These are phyloP conservation scores for Candida pseudofarinosa DNA, from an alignment of 805 yeast species.

Conservation along the genomic window DNA sequence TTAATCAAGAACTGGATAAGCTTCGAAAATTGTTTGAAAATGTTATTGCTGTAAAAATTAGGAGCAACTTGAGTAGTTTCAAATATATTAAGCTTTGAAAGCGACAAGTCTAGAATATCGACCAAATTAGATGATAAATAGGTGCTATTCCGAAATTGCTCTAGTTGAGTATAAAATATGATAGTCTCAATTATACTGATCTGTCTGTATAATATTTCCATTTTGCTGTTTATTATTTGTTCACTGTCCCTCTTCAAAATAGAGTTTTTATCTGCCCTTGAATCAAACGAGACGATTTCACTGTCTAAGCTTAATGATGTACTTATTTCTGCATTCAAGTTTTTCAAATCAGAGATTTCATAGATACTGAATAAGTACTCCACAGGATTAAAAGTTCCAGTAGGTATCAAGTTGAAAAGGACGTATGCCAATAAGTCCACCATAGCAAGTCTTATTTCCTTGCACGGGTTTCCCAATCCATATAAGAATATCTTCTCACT, in stretches of 20 bases:
- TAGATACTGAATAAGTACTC: slow-evolving; percentile 32
- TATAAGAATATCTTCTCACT: slow-evolving; percentile 27
- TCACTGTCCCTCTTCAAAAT: slow-evolving; percentile 24
- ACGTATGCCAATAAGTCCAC: slow-evolving; percentile 33
- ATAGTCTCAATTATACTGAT: slow-evolving; percentile 30
- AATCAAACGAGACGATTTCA: slow-evolving; percentile 11
- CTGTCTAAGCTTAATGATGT: slow-evolving; percentile 15
- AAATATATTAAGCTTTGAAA: slow-evolving; percentile 26
- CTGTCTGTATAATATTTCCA: slow-evolving; percentile 21
- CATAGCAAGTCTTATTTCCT: slow-evolving; percentile 35
- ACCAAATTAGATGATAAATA: slow-evolving; percentile 26
- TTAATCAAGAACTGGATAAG: slow-evolving; percentile 27
- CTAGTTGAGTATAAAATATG: slow-evolving; percentile 35
- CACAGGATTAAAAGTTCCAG: slow-evolving; percentile 32
- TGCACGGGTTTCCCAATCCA: slow-evolving; percentile 28
- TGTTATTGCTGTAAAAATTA: slow-evolving; percentile 29
- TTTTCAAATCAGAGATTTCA: slow-evolving; percentile 26
- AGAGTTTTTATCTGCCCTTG: slow-evolving; percentile 19
- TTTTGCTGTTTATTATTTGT: slow-evolving; percentile 15
- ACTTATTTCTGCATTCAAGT: slow-evolving; percentile 24
- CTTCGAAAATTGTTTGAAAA: slow-evolving; percentile 24
- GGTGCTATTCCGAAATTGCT: slow-evolving; percentile 37
- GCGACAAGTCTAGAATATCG: slow-evolving; percentile 24
- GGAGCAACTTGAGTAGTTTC: slow-evolving; percentile 16
- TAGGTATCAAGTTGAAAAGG: slow-evolving; percentile 33